Evolutionary conservation across 2,329 filamentous ascomycete genomes (phyloP), one percentile per base, ranked within the genome.

Genomic region (Beauveria sp.): DNA sequence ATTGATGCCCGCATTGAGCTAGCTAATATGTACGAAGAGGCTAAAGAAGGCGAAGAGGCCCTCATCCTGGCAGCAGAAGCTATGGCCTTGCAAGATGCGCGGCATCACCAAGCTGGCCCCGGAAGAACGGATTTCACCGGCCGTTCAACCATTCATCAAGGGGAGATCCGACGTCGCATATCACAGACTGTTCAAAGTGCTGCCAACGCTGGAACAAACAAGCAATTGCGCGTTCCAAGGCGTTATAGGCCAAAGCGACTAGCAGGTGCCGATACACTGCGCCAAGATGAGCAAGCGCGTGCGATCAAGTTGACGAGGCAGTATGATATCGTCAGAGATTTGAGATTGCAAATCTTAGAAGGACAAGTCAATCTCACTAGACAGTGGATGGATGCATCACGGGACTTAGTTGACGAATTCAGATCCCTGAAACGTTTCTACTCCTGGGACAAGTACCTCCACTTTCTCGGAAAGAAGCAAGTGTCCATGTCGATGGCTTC

Each of bases 11-110:
- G 91, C 45, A 85, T 90, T 34, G 85, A 91, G 67, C 79, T 97
- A 10, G 91, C 91, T 14, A 92, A 89, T 68, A 85, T 97, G 72
- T 96, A 96, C 69, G 91, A 96, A 71, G 85, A 82, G 65, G 82
- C 83, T 50, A 86, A 86, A 64, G 85, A 88, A 74, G 86, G 83
- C 24, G 88, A 92, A 68, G 86, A 91, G 68, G 92, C 92, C 1
- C 84, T 92, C 62, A 86, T 89, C 63, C 83, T 92, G 56, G 85
- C 90, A 54, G 88, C 88, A 40, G 88, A 96, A 70, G 86, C 90
- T 9, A 82, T 93, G 66, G 79, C 84, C 38, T 76, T 92, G 24
- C 82, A 83, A 64, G 81, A 81, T 62, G 75, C 73, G 12, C 75
- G 76, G 58, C 18, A 34, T 20, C 75, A 77, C 22, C 68, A 72